phyloP scores from a whole-genome alignment of 441 rosid species.

The Pelargonium citronellum region DNA sequence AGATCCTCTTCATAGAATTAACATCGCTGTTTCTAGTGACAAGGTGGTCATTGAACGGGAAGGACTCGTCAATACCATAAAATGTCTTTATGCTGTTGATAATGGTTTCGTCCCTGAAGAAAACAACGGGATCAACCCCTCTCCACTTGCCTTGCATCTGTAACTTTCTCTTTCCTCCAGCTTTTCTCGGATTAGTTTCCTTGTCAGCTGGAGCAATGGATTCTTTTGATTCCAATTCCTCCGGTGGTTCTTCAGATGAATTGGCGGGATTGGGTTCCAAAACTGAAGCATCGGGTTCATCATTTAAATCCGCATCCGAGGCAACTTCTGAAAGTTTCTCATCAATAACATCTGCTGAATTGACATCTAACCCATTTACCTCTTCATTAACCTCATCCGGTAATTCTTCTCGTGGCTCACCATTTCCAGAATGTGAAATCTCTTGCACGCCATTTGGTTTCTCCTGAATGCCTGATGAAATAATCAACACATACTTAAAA shows the following conservation, averaged over 20 bases:
- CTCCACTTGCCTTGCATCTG: constrained; percentile 85
- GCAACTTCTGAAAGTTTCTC: constrained; percentile 39
- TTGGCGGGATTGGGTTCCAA: constrained; percentile 29
- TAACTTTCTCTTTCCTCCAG: constrained; percentile 53
- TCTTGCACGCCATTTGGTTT: constrained; percentile 29
- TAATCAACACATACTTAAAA: neutral
- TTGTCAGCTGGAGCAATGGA: constrained; percentile 27
- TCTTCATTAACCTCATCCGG: constrained; percentile 28
- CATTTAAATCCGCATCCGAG: constrained; percentile 36
- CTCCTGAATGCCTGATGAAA: constrained; percentile 41
- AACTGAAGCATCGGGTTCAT: constrained; percentile 29
- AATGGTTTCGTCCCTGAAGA: constrained; percentile 70
- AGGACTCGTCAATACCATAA: constrained; percentile 72
- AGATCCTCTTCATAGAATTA: constrained; percentile 83
- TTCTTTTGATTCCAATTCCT: constrained; percentile 23
- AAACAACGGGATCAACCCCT: constrained; percentile 85
- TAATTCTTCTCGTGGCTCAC: constrained; percentile 27
- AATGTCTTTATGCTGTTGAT: constrained; percentile 66
- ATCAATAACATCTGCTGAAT: constrained; percentile 30
- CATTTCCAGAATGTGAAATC: constrained; percentile 26
- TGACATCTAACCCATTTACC: constrained; percentile 25
- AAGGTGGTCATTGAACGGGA: constrained; percentile 66
- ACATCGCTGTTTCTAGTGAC: constrained; percentile 74
- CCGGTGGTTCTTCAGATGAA: constrained; percentile 17
- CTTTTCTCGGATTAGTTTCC: constrained; percentile 37